Evolutionary conservation across 768 basidiomycete species (phyloP), one percentile per base, ranked within the genome.

Genomic region (Tulasnella calospora): DNA sequence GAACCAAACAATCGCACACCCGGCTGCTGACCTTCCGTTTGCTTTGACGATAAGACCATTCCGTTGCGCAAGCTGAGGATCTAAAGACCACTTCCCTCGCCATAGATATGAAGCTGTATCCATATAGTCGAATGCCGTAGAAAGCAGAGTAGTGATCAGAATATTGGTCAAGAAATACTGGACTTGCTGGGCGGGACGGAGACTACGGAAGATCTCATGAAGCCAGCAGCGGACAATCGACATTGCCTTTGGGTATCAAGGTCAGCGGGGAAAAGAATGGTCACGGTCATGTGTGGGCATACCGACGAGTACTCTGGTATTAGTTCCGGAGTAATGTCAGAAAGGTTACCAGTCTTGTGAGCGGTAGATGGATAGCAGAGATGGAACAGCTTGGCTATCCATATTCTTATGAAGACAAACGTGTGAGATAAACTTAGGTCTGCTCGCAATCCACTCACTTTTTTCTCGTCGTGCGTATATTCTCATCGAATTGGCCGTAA

Each of bases 61-160:
- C 47, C 23, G 17, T 51, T 51, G 47, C 5, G 47, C 47, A 3
- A 51, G 2, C 21, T 21, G 47, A 51, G 17, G 21, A 51, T 51
- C 47, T 9, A 51, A 19, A 10, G 47, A 51, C 47, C 47, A 51
- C 47, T 51, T 10, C 23, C 47, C 47, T n/a, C 47, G 47, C 47
- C 47, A 51, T 51, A 51, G 9, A 51, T 51, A 51, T 51, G 27
- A 51, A 3, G 13, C 41, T 2, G 74, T 33, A 57, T 30, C 46
- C 30, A 36, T 41, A 36, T 19, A 75, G 74, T 75, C 74, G 51
- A 75, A 75, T 8, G 44, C 30, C 7, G 74, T 36, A n/a, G 30
- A 2, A 21, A 75, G 30, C 41, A 75, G 57, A 4, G 41, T 38
- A 10, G 74, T 36, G 15, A 75, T 75, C 7, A 75, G 46, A 23